Percentiles rank a stretch among this genome's conserved stretches.
phyloP scores from a whole-genome alignment of 2,329 filamentous ascomycete genomes.

The Cyphellophora europaea region DNA sequence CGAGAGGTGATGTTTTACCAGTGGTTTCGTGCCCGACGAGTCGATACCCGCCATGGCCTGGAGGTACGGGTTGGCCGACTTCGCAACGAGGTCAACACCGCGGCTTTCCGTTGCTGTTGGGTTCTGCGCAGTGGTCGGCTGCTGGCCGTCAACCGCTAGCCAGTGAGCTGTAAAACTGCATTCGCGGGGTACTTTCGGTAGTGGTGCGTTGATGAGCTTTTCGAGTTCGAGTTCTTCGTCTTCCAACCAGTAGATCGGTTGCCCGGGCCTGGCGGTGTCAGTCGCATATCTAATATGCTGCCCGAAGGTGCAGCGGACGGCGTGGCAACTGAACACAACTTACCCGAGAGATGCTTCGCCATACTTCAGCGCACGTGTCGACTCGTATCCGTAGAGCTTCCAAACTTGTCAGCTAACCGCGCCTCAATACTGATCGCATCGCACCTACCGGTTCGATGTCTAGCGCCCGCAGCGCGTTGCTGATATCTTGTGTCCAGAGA shows the following conservation, averaged over 20 bases:
- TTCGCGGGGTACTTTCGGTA: constrained; percentile 90
- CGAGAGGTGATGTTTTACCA: constrained; percentile 91
- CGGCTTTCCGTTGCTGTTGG: constrained; percentile 77
- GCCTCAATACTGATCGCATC: constrained; percentile 49
- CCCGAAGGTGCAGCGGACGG: no score
- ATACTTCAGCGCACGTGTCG: constrained; percentile 76
- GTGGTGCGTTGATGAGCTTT: constrained; percentile 91
- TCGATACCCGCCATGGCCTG: constrained; percentile 73
- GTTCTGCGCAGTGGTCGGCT: constrained; percentile 93
- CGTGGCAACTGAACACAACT: no score
- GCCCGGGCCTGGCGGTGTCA: no score
- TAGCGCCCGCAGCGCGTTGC: constrained; percentile 72
- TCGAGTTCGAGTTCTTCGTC: constrained; percentile 99
- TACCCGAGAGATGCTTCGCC: constrained; percentile 92
- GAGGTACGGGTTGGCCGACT: constrained; percentile 66
- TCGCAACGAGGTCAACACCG: constrained; percentile 76
- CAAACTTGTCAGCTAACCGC: no score
- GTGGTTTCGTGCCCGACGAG: constrained; percentile 65
- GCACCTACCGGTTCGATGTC: constrained; percentile 67
- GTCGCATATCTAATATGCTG: no score
- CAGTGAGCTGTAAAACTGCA: constrained; percentile 96
- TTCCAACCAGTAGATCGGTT: constrained; percentile 93
- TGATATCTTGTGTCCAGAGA: constrained; percentile 80
- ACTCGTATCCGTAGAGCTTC: constrained; percentile 65
- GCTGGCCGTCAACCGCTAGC: constrained; percentile 94